Evolutionary conservation across 768 basidiomycete genomes (phyloP).

Genomic region (Lepiota venenata): DNA sequence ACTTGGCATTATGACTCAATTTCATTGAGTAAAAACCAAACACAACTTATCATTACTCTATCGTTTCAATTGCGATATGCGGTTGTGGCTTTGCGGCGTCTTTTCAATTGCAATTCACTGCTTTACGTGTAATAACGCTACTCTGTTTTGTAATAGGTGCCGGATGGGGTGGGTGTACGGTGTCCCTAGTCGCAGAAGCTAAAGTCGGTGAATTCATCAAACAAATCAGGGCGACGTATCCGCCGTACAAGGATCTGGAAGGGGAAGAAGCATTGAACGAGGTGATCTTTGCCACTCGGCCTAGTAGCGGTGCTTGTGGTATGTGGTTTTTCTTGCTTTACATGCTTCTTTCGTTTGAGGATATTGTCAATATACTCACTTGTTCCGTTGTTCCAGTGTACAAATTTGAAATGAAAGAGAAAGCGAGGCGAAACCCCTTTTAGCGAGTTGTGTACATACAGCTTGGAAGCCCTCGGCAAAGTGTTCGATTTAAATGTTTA

Average conservation of each 20-base stretch:
- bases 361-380: neutral
- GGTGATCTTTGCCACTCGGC: conserved; percentile 80
- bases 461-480: too few species aligned
- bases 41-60: too few species aligned
- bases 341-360: too few species aligned
- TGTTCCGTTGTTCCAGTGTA: conserved; percentile 17
- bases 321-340: conserved; percentile 31
- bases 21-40: too few species aligned
- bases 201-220: conserved; percentile 62
- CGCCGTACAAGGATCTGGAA: conserved; percentile 58
- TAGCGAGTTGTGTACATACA: too few species aligned
- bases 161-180: conserved; percentile 90
- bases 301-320: conserved; percentile 83
- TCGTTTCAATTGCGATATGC: too few species aligned
- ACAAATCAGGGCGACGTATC: conserved; percentile 56
- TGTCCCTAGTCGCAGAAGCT: conserved; percentile 71
- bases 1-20: too few species aligned
- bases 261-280: conserved; percentile 58
- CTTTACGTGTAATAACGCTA: neutral
- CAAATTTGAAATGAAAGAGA: conserved; percentile 17
- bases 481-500: too few species aligned
- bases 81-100: too few species aligned
- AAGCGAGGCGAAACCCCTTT: too few species aligned
- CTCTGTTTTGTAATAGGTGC: conserved; percentile 47
- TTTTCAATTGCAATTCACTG: too few species aligned